These are phyloP conservation scores for Lunularia cruciata DNA, from an alignment of 225 moss, liverwort and hornwort genomes.

Conservation along the genomic window DNA sequence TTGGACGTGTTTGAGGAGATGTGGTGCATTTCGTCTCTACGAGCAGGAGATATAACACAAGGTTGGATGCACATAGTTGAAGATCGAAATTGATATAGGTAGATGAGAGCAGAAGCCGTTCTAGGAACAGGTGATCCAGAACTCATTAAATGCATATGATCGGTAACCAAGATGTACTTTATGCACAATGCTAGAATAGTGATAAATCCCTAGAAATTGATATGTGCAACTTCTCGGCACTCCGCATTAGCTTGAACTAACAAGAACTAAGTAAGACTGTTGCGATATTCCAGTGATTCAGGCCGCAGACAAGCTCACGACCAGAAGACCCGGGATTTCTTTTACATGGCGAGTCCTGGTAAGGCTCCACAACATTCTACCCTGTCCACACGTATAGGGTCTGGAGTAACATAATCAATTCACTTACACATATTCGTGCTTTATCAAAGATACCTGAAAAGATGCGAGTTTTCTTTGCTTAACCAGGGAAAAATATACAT, in stretches of 20 bases:
- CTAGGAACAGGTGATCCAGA: no score
- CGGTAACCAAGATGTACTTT: no score
- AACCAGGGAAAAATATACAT: no score
- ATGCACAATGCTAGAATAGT: neutral
- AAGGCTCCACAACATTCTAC: neutral
- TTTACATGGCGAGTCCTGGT: conserved; percentile 75
- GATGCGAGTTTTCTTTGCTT: no score
- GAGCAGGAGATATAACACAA: conserved; percentile 44
- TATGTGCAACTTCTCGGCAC: neutral
- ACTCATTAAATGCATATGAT: no score
- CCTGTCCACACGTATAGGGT: no score
- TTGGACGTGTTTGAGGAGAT: conserved; percentile 78
- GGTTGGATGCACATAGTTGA: conserved; percentile 40
- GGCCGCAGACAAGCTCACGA: conserved; percentile 53
- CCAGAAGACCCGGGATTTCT: conserved; percentile 52
- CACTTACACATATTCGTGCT: no score
- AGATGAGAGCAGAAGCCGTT: no score
- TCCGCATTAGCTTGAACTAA: conserved; percentile 18
- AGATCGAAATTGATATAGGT: no score
- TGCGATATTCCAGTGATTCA: conserved; percentile 44
- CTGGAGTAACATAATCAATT: no score
- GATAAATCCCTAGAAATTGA: neutral
- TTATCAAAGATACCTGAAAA: no score
- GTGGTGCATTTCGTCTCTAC: conserved; percentile 64
- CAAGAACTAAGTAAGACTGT: neutral